Base-by-base conservation (phyloP, 805 yeast genomes). In the Lachancea sp. region DNA sequence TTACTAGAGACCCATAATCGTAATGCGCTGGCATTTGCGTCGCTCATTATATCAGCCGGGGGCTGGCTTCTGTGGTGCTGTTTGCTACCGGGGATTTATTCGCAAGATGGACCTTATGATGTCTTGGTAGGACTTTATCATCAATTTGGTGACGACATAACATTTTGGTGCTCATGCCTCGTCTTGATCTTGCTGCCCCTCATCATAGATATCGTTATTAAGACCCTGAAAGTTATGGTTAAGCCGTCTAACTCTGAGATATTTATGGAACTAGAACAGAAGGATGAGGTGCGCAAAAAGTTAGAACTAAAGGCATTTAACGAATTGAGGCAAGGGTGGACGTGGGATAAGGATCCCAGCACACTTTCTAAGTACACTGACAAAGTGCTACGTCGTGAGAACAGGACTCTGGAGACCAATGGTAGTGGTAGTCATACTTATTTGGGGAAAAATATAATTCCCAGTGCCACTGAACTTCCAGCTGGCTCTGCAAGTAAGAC, bases 11-110 rank as follows among this genome's bases (percentile, higher is more conserved):
- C 85, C 78, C 74, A 71, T 42, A 84, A 80, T 50, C 69, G 86
- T 43, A 80, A 83, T 11, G 72, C 84, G 68, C 54, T 86, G 29
- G 80, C 84, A 17, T 65, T 78, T 49, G 77, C 78, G 0, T 77
- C 92, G 0, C 72, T 80, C 45, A 55, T 74, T 9, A 69, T 88
- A 12, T 85, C 96, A 0, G 79, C 79, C 23, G 77, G 80, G 18
- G 98, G 97, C 1, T 92, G 94, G 80, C 64, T 83, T 6, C 51
- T 80, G 9, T 92, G 97, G 96, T 79, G 85, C 58, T 70, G 83
- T 41, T 59, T 88, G 21, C 73, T 90, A 34, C 84, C 89, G 55
- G 72, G 71, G 3, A 63, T 89, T n/a, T 82, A 85, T 58, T 67
- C 63, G 61, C 53, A 61, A 55, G 49, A 74, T 64, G 55, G 74